Evolutionary conservation across 2,329 filamentous ascomycete species (phyloP).

Genomic region (Emmonsiellopsis sp.): DNA sequence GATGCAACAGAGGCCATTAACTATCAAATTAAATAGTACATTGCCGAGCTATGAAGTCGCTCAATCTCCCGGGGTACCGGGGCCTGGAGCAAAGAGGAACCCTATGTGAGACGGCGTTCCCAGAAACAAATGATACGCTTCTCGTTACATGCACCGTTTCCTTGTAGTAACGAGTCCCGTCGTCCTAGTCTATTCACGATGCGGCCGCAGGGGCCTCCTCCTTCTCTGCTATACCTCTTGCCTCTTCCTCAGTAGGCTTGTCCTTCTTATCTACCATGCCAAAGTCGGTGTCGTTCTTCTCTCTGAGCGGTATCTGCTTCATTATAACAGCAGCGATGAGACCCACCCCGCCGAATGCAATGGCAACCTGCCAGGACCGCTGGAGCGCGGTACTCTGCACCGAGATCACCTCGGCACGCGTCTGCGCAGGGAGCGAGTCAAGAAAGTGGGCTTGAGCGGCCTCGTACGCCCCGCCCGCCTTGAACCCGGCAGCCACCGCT

Average conservation of each 20-base stretch:
- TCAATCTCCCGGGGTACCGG: not conserved
- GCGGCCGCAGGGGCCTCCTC: not conserved
- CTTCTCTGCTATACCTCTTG: not conserved
- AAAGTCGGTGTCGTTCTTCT: conserved; percentile 6
- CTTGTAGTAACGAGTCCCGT: too few species aligned
- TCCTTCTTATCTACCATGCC: conserved; percentile 4
- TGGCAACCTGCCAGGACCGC: conserved; percentile 5
- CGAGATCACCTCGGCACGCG: conserved; percentile 3
- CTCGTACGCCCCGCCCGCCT: conserved; percentile 5
- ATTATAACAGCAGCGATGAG: conserved; percentile 2
- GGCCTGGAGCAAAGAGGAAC: not conserved
- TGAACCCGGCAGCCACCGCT: not conserved
- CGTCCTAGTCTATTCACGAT: not conserved
- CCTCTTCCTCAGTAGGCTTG: not conserved
- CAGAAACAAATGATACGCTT: not conserved
- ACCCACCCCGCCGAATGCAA: conserved; percentile 6
- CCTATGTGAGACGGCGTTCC: not conserved
- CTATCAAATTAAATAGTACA: not conserved
- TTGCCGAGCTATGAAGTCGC: not conserved
- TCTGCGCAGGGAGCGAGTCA: not conserved
- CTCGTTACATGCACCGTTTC: not conserved
- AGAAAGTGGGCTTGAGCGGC: conserved; percentile 5
- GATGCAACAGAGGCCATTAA: not conserved
- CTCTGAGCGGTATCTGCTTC: conserved; percentile 4
- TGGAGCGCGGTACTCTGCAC: conserved; percentile 2